Base-by-base conservation (phyloP, 1,284 basidiomycete species). In the Ustilago bromivora region DNA sequence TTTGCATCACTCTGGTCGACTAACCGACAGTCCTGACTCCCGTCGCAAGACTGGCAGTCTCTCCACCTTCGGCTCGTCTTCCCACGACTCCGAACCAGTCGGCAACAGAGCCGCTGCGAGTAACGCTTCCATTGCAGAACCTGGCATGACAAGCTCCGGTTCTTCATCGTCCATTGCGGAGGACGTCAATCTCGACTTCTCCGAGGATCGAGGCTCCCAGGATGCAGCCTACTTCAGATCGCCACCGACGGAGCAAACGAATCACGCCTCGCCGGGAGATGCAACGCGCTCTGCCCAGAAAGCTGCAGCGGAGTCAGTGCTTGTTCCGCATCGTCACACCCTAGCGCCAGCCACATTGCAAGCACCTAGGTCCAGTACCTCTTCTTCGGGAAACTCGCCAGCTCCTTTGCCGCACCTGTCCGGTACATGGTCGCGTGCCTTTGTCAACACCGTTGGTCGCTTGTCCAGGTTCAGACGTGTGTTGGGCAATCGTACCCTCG, bases 381-480 rank as follows among this genome's bases (percentile, higher is more conserved):
- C 61, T n/a, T 13, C 55, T 6, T 15, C 49, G 1, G 36, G 49
- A 12, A n/a, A 36, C 3, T 43, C 68, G 2, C 76, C 76, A 6
- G 82, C 46, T 51, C 71, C 51, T 65, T 80, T 73, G 77, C 57
- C 73, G 71, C 35, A 80, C 11, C 54, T 77, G 6, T 59, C 78
- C 11, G 91, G 89, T 78, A 88, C 91, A 0, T 87, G 94, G 32
- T 93, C 92, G 0, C 89, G 92, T 4, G 93, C 90, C 12, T 90
- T 94, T 57, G 92, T 93, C 51, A 93, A 92, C 86, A 93, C 93
- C 1, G 92, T 94, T 57, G 92, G 93, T 2, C 89, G 92, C 4
- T 87, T 94, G 15, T 93, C 93, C 9, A 88, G 92, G n/a, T 93
- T 93, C 92, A 92, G 90, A 77, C 90, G 92, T 3, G 92, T 92